These are phyloP conservation scores for Neonectria punicea DNA, from an alignment of 2,329 filamentous ascomycete genomes.

Conservation along the genomic window DNA sequence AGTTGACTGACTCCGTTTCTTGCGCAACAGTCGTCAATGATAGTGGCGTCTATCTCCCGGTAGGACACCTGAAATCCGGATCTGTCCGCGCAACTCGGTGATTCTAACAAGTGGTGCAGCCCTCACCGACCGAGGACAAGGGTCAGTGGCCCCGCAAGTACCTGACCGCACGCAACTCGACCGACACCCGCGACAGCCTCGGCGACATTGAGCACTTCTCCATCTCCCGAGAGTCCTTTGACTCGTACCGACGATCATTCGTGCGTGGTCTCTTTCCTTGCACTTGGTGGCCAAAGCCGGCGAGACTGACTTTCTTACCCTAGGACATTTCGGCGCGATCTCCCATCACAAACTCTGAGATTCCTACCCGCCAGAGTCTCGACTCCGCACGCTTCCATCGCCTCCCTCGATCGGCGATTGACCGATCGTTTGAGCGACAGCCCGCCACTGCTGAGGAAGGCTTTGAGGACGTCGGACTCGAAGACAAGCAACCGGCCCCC, in stretches of 20 bases:
- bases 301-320: slow-evolving; percentile 31
- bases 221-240: slow-evolving; percentile 96
- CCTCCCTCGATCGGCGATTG: slow-evolving; percentile 69
- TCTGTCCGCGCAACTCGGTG: background rate
- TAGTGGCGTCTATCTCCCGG: slow-evolving; percentile 92
- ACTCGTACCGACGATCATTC: slow-evolving; percentile 95
- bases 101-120: slow-evolving; percentile 57
- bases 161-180: slow-evolving; percentile 63
- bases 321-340: slow-evolving; percentile 93
- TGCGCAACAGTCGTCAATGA: slow-evolving; percentile 84
- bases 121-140: slow-evolving; percentile 89
- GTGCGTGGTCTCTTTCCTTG: slow-evolving; percentile 63
- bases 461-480: slow-evolving; percentile 92
- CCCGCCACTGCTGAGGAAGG: slow-evolving; percentile 78
- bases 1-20: slow-evolving; percentile 38
- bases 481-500: slow-evolving; percentile 67
- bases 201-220: slow-evolving; percentile 92
- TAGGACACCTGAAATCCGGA: slow-evolving; percentile 56
- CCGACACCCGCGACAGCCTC: slow-evolving; percentile 69
- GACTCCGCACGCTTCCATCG: slow-evolving; percentile 77
- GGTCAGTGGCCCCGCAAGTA: slow-evolving; percentile 76
- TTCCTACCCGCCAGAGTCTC: slow-evolving; percentile 78
- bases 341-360: slow-evolving; percentile 71
- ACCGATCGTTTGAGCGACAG: slow-evolving; percentile 67
- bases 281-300: background rate